A percentile compares a stretch with the other conserved stretches of the same genome.
Evolutionary conservation across 192 early-diverging fungal species (phyloP).

Genomic region (Chytriomyces hyalinus): DNA sequence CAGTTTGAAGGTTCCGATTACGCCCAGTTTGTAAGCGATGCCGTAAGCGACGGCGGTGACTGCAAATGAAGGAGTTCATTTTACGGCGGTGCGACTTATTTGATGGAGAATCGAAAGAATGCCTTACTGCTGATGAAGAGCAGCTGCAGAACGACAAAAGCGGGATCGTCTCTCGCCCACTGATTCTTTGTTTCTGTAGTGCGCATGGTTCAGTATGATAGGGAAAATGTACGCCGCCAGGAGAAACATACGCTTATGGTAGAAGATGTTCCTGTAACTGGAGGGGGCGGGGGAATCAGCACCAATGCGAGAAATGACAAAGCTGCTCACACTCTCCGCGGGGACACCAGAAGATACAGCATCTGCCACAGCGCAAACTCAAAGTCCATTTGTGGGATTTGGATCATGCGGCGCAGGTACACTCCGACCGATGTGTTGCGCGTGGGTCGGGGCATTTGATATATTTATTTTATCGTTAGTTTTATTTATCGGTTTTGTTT

Average conservation of each 20-base stretch:
- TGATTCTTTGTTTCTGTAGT: conserved; percentile 93
- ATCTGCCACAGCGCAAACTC: conserved; percentile 91
- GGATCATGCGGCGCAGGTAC: conserved; percentile 41
- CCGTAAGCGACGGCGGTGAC: conserved; percentile 84
- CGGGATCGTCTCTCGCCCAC: conserved; percentile 97
- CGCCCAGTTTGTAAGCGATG: conserved; percentile 71
- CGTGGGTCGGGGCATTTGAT: conserved; percentile 20
- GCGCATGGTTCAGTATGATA: not conserved
- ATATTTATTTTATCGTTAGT: not conserved
- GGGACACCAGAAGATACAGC: conserved; percentile 80
- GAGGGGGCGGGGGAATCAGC: not conserved
- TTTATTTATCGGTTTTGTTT: not conserved
- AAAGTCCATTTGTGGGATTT: conserved; percentile 77
- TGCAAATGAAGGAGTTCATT: conserved; percentile 38
- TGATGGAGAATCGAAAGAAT: not conserved
- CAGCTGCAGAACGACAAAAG: conserved; percentile 82
- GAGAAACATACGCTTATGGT: conserved; percentile 83
- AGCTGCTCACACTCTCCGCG: conserved; percentile 74
- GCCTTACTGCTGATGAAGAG: conserved; percentile 67
- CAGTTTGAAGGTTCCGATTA: conserved; percentile 72
- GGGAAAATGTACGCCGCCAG: not conserved
- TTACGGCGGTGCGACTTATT: not conserved
- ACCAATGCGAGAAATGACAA: conserved; percentile 15
- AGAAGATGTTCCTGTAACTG: conserved; percentile 94
- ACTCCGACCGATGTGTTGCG: not conserved